These are phyloP conservation scores for Hypoxylon perforatum DNA, from an alignment of 495 filamentous ascomycete genomes.

Conservation along the genomic window DNA sequence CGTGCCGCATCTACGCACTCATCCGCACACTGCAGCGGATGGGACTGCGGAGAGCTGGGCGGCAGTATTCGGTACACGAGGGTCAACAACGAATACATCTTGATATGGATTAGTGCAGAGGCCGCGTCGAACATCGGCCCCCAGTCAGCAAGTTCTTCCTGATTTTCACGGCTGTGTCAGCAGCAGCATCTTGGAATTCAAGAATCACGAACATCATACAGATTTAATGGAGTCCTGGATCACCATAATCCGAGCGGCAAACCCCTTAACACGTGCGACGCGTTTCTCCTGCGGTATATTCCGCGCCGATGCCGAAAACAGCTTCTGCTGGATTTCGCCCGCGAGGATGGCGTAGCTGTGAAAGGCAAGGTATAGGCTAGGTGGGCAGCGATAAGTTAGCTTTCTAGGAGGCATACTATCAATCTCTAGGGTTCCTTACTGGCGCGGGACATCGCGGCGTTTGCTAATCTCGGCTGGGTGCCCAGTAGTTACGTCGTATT, in stretches of 20 bases:
- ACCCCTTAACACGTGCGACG: slow-evolving; percentile 20
- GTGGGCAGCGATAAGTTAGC: too few relatives aligned
- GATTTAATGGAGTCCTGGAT: slow-evolving; percentile 21
- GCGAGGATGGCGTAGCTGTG: slow-evolving; percentile 27
- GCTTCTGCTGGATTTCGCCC: slow-evolving; percentile 36
- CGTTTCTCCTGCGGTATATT: slow-evolving; percentile 26
- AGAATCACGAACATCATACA: slow-evolving; percentile 17
- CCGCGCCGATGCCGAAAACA: slow-evolving; percentile 38
- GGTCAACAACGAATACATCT: slow-evolving; percentile 62
- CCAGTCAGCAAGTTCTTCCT: slow-evolving; percentile 30
- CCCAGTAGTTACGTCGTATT: slow-evolving; percentile 67
- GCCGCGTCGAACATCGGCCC: slow-evolving; percentile 54
- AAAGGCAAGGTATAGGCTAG: slow-evolving; percentile 34
- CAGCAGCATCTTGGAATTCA: not conserved
- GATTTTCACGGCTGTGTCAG: slow-evolving; percentile 21
- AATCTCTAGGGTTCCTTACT: slow-evolving; percentile 10
- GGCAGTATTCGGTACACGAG: slow-evolving; percentile 73
- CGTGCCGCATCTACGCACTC: slow-evolving; percentile 71
- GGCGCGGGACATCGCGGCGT: not conserved
- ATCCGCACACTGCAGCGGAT: slow-evolving; percentile 48
- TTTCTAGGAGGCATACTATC: too few relatives aligned
- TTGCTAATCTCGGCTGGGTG: slow-evolving; percentile 11
- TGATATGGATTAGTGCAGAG: slow-evolving; percentile 62
- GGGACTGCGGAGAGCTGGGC: slow-evolving; percentile 26
- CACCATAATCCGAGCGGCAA: slow-evolving; percentile 18